Base-by-base conservation (phyloP, 805 yeast genomes). In the Tetrapisispora taiwanensis region DNA sequence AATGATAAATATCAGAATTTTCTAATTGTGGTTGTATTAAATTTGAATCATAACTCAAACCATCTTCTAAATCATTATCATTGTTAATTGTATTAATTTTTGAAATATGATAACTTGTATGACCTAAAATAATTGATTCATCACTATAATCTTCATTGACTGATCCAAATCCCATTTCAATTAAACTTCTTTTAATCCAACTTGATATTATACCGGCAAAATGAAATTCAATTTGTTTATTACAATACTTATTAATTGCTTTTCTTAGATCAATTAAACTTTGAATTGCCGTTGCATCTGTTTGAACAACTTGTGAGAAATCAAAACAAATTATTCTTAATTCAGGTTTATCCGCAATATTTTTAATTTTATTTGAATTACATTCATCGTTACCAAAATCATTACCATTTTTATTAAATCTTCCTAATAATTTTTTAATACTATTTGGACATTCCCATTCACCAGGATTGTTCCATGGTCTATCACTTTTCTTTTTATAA, bases 381-480 rank as follows among this genome's bases (percentile, higher is more conserved):
- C 14, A 7, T 28, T 28, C 30, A 14, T 37, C 15, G 18, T 7
- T 7, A 17, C 30, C 30, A n/a, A 14, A 10, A n/a, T 35, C 31
- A 48, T 53, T 30, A 56, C 54, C 32, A 28, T 55, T 50, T 28
- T 47, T 52, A 48, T 53, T 51, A 36, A 54, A 55, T 35, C 45
- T 51, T 4, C 9, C 15, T 9, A 30, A 8, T 26, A 53, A 36
- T 17, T 51, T 51, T 30, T 48, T 49, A 7, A 54, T 22, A 18
- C 60, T 57, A 2, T 48, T 48, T 30, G 70, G 66, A 30, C 78
- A 84, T 38, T 56, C 53, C 62, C 60, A 62, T 39, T 57, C 54
- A 50, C 94, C 94, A 15, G 88, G 88, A 56, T 88, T 90, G 59
- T 88, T 88, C 95, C 96, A 89, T 17, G 95, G 89, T 50, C 88